Evolutionary conservation across 192 early-diverging fungal genomes (phyloP), one percentile per base, ranked within the genome.

Genomic region (Chytriomyces sp.): DNA sequence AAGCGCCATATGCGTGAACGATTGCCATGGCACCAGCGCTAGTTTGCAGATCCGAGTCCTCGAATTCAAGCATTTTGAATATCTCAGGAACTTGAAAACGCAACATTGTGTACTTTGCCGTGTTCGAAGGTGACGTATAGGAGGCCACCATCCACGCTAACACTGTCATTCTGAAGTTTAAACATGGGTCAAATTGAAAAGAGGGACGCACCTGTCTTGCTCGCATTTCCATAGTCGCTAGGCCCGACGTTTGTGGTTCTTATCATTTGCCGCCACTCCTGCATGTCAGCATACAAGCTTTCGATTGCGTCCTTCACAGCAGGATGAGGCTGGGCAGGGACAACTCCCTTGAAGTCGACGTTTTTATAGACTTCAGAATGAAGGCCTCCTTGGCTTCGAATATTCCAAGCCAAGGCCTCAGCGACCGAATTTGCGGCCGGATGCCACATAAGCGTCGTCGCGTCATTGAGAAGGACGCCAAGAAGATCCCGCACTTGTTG

Each of bases 401-500:
- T 22, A 39, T 41, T 69, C 67, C 77, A 59, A 7, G 10, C 36
- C 14, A 75, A 12, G 19, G 66, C 10, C 26, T 72, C 74, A 12
- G n/a, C 17, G 19, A 82, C 75, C 5, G 54, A 40, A 39, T 37
- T 28, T 4, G 71, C 71, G 12, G 72, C 19, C n/a, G 71, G 52
- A 10, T 12, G 19, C 72, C 73, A 80, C 66, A 32, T 22, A n/a
- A 62, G 22, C 56, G 63, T 41, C 12, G 76, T 26, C 2, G 69
- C 22, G 0, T 33, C 39, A 57, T 65, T 68, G 37, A 96, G 87
- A 55, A 88, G 81, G 5, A 80, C 80, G 30, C 93, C 95, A 4
- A 95, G 71, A 17, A 84, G 78, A 60, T 94, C 91, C 3, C 96
- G 86, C 28, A 97, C 93, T 76, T 95, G 93, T 67, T 96, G 89